A percentile compares a stretch with the other conserved stretches of the same genome.
Conservation (phyloP, 768 basidiomycete genomes). For the Phanerodontia chrysosporium region DNA sequence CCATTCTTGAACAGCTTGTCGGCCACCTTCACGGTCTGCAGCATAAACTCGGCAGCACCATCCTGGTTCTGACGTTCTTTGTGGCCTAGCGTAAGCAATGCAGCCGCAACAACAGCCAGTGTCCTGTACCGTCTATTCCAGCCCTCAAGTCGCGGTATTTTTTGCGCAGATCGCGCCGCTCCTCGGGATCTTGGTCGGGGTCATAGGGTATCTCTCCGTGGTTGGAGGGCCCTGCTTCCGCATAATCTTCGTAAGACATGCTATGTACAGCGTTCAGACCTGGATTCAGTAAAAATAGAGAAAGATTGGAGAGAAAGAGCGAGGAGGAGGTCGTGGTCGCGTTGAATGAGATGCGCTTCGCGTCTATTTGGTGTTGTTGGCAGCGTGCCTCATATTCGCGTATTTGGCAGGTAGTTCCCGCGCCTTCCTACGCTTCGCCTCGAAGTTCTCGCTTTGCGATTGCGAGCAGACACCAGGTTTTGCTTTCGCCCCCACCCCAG, state of each 20-base stretch:
- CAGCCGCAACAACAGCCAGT: background rate
- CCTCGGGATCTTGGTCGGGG: conserved; percentile 81
- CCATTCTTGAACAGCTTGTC: conserved; percentile 65
- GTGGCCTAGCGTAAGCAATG: conserved; percentile 1
- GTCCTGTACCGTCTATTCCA: conserved; percentile 54
- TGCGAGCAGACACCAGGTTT: no score
- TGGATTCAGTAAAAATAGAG: background rate
- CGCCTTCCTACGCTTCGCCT: background rate
- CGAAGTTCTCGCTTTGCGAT: background rate
- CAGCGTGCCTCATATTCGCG: background rate
- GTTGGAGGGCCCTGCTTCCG: conserved; percentile 11
- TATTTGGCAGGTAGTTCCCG: background rate
- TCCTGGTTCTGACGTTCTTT: conserved; percentile 36
- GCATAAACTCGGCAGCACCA: conserved; percentile 53
- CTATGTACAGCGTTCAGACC: background rate
- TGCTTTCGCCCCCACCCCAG: background rate
- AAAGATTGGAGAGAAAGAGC: background rate
- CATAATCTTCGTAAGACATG: conserved; percentile 7
- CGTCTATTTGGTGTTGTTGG: background rate
- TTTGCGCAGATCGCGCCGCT: conserved; percentile 70
- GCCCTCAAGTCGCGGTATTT: conserved; percentile 67
- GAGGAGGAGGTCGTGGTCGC: conserved; percentile 1
- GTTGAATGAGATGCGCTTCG: conserved; percentile 5
- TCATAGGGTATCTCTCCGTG: conserved; percentile 54
- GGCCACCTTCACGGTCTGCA: conserved; percentile 50